phyloP scores from a whole-genome alignment of 352 stramenopile species.

The Pythium vanterpoolii region DNA sequence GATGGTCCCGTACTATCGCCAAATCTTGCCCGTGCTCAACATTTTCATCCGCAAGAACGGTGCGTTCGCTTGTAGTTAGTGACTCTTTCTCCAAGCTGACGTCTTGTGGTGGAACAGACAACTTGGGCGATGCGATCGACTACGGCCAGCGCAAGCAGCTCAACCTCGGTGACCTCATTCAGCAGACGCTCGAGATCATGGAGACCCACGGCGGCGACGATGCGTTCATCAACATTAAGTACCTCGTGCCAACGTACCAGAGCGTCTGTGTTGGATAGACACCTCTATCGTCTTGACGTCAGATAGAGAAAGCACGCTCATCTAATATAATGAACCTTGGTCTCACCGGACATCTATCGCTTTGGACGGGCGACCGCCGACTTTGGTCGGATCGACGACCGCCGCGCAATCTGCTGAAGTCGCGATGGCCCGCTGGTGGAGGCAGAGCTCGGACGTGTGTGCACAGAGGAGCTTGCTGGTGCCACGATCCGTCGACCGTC shows the following conservation, averaged over 20 bases:
- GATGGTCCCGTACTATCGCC: constrained; percentile 97
- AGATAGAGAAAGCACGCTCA: not conserved
- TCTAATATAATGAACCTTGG: not conserved
- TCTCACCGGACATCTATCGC: not conserved
- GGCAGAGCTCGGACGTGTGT: not conserved
- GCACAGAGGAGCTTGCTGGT: not conserved
- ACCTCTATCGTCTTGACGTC: not conserved
- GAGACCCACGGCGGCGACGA: constrained; percentile 95
- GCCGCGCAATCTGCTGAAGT: constrained; percentile 5
- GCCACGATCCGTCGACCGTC: not conserved
- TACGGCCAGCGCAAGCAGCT: constrained; percentile 94
- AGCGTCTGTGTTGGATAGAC: constrained; percentile 79
- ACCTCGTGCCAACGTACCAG: constrained; percentile 96
- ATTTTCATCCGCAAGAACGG: constrained; percentile 97
- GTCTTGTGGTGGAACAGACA: constrained; percentile 58
- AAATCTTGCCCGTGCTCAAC: constrained; percentile 97
- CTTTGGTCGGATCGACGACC: constrained; percentile 26
- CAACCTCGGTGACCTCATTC: constrained; percentile 95
- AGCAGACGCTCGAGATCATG: constrained; percentile 96
- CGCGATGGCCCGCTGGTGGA: not conserved
- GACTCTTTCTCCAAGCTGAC: not conserved
- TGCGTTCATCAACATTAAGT: constrained; percentile 99
- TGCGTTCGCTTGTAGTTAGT: constrained; percentile 15
- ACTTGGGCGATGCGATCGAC: constrained; percentile 95
- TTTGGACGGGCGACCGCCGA: constrained; percentile 19